These are phyloP conservation scores for Cydonia oblonga DNA, from an alignment of 331 rosid species.

Conservation along the genomic window DNA sequence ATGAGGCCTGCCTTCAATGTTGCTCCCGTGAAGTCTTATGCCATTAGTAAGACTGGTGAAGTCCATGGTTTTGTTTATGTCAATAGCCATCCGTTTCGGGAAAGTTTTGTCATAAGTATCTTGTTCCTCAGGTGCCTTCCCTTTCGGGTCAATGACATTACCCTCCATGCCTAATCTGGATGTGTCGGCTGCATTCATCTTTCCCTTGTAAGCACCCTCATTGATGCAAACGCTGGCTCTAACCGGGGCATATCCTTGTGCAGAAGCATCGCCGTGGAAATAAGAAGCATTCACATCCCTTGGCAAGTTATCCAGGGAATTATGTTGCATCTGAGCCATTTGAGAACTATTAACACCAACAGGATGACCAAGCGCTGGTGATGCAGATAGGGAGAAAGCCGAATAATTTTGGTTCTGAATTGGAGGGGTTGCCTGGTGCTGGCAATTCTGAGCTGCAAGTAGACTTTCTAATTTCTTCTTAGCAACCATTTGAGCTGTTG, in stretches of 20 bases:
- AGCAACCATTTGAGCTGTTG: constrained; percentile 25
- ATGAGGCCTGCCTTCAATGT: neutral
- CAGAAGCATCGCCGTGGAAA: constrained; percentile 1
- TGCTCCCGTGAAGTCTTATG: neutral
- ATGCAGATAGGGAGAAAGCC: neutral
- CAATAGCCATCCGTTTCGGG: neutral
- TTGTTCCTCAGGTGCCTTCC: neutral
- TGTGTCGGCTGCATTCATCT: neutral
- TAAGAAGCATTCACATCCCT: neutral
- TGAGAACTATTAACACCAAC: neutral
- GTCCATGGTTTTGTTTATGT: neutral
- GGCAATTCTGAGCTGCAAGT: neutral
- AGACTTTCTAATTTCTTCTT: constrained; percentile 14
- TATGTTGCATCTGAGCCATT: neutral
- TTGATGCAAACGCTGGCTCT: neutral
- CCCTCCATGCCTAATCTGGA: neutral
- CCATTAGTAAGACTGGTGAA: neutral
- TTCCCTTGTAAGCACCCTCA: neutral
- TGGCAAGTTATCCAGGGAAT: neutral
- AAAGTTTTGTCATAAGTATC: neutral
- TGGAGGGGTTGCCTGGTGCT: neutral
- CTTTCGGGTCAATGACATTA: neutral
- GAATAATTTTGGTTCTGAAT: neutral
- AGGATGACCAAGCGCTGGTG: neutral
- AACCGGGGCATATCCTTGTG: neutral